These are phyloP conservation scores for Prunus armeniaca DNA, from an alignment of 306 rosid species.

Conservation along the genomic window DNA sequence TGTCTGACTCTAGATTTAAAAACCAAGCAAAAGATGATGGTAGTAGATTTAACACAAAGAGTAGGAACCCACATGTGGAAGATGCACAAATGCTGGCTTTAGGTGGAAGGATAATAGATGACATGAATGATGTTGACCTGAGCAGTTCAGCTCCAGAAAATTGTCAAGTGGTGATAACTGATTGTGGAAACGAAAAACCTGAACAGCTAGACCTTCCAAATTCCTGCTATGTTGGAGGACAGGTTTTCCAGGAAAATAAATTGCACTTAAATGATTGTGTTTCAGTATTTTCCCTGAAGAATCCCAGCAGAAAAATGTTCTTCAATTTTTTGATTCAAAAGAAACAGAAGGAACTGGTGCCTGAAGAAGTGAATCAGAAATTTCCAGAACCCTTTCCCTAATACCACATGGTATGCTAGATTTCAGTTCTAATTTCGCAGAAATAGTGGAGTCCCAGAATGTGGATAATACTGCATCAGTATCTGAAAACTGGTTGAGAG, in stretches of 20 bases:
- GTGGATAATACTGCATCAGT: conserved; percentile 1
- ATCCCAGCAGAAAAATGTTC: neutral
- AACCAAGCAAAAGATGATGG: too few relatives aligned
- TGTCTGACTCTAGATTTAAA: too few relatives aligned
- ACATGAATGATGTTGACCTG: too few relatives aligned
- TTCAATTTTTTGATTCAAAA: neutral
- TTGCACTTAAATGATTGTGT: conserved; percentile 1
- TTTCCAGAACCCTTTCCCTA: conserved; percentile 4
- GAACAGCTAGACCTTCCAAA: neutral
- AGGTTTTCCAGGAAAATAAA: conserved; percentile 11
- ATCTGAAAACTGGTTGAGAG: conserved; percentile 6
- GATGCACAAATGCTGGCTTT: too few relatives aligned
- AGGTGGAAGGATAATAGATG: too few relatives aligned
- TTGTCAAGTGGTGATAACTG: too few relatives aligned
- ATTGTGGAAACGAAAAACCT: too few relatives aligned
- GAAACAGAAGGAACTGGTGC: conserved; percentile 12
- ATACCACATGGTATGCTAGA: conserved; percentile 15
- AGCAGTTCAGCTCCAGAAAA: too few relatives aligned
- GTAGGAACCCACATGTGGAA: too few relatives aligned
- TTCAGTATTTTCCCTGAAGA: neutral
- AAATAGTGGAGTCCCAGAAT: conserved; percentile 10
- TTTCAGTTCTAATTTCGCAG: conserved; percentile 3
- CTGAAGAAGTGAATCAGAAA: conserved; percentile 19
- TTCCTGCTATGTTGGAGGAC: conserved; percentile 16
- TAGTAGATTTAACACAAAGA: too few relatives aligned